phyloP scores from a whole-genome alignment of 345 rosid genomes.

The Dovyalis caffra region DNA sequence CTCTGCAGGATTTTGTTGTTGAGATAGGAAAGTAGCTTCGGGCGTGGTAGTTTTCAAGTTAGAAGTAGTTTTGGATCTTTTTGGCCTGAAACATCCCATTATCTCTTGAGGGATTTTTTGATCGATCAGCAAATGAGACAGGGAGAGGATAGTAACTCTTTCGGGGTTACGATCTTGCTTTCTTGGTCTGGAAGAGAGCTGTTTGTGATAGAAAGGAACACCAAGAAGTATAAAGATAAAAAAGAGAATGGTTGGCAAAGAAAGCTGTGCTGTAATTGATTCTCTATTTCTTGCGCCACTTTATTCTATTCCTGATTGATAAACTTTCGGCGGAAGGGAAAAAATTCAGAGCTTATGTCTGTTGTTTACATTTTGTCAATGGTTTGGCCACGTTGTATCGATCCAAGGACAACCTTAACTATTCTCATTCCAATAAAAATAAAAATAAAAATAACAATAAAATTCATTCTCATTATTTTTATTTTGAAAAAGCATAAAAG shows the following conservation, averaged over 20 bases:
- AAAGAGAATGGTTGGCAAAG: neutral
- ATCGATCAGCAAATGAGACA: neutral
- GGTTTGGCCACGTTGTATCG: no score
- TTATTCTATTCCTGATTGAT: constrained; percentile 29
- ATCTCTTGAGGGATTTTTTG: neutral
- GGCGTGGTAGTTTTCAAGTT: constrained; percentile 17
- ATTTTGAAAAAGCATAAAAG: no score
- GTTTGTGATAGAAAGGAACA: neutral
- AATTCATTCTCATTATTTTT: neutral
- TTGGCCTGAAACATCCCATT: constrained; percentile 56
- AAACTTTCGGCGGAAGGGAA: constrained; percentile 26
- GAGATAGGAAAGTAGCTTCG: constrained; percentile 6
- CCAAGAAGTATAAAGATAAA: neutral
- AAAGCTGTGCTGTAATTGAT: constrained; percentile 18
- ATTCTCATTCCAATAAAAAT: neutral
- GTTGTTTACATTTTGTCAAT: neutral
- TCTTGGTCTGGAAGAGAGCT: neutral
- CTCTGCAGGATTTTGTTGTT: constrained; percentile 23
- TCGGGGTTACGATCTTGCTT: neutral
- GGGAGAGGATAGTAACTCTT: neutral
- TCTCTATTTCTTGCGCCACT: constrained; percentile 6
- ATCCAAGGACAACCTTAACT: no score
- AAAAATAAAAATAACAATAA: no score
- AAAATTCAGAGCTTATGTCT: neutral
- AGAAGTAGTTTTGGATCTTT: constrained; percentile 23